Evolutionary conservation across 345 rosid species (phyloP).

Genomic region (Pugionium dolabratum): DNA sequence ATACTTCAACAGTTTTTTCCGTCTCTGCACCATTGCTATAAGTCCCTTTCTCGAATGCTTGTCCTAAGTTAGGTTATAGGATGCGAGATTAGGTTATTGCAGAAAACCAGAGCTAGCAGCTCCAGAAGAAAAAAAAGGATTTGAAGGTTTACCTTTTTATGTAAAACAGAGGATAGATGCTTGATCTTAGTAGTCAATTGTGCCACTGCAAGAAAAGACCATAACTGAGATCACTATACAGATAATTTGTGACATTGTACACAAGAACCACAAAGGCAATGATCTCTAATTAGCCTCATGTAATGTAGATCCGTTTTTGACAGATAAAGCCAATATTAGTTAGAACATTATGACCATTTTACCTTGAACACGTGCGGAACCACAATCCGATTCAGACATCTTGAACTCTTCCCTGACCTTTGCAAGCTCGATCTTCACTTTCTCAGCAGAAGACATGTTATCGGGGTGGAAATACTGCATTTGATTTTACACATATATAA

Average conservation of each 20-base stretch:
- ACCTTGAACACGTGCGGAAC: conserved; percentile 98
- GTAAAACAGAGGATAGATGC: conserved; percentile 73
- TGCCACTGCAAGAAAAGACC: conserved; percentile 66
- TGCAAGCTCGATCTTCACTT: conserved; percentile 75
- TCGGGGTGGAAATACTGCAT: conserved; percentile 94
- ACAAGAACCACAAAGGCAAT: background rate
- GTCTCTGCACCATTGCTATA: conserved; percentile 70
- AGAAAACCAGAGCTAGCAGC: background rate
- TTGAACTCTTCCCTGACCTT: conserved; percentile 87
- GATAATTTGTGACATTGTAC: conserved; percentile 12
- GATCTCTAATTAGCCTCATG: background rate
- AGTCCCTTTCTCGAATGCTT: conserved; percentile 89
- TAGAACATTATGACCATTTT: conserved; percentile 17
- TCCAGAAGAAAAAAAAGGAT: conserved; percentile 4
- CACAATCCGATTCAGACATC: conserved; percentile 95
- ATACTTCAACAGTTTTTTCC: conserved; percentile 80
- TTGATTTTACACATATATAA: conserved; percentile 2
- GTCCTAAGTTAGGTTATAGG: conserved; percentile 50
- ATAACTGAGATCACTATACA: conserved; percentile 18
- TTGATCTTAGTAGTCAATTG: conserved; percentile 29
- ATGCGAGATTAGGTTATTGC: background rate
- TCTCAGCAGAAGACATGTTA: conserved; percentile 87
- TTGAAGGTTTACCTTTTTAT: conserved; percentile 66
- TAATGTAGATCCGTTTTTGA: background rate
- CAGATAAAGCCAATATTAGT: background rate